A percentile compares a stretch with the other conserved stretches of the same genome.
phyloP scores from a whole-genome alignment of 345 rosid species.

The Ceriops zippeliana region DNA sequence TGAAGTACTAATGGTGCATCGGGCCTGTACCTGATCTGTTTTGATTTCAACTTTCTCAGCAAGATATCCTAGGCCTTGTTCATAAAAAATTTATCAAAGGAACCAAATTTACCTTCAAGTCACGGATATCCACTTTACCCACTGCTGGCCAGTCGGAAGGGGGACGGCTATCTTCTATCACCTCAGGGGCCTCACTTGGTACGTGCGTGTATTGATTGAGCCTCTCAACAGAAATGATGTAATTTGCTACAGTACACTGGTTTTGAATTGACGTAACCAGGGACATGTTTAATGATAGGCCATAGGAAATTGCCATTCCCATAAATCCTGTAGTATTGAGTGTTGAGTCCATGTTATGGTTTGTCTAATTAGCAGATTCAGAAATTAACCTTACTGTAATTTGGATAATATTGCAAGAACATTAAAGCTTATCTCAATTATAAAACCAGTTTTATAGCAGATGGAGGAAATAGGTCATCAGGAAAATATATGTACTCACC shows the following conservation, averaged over 20 bases:
- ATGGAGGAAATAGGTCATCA: neutral
- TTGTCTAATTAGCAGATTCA: neutral
- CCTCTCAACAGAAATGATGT: conserved; percentile 92
- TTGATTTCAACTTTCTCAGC: conserved; percentile 12
- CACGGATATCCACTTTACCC: conserved; percentile 77
- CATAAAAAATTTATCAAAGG: neutral
- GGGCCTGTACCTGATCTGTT: conserved; percentile 74
- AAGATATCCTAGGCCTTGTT: neutral
- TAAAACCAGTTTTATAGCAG: too few species aligned
- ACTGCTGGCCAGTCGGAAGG: conserved; percentile 72
- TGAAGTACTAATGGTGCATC: conserved; percentile 67
- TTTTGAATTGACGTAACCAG: conserved; percentile 77
- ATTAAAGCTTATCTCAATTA: neutral
- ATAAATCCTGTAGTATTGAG: conserved; percentile 63
- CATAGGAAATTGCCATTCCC: conserved; percentile 98
- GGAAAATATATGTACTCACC: conserved; percentile 40
- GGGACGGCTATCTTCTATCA: conserved; percentile 68
- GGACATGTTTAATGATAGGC: conserved; percentile 75
- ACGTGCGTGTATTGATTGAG: conserved; percentile 83
- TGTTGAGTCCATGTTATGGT: neutral
- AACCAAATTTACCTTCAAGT: conserved; percentile 56
- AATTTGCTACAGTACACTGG: conserved; percentile 79
- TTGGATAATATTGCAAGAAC: neutral
- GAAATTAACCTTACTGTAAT: neutral
- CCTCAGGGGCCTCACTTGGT: conserved; percentile 88